Percentiles rank a stretch among this genome's conserved stretches.
These are phyloP conservation scores for Bidens hawaiensis DNA, from an alignment of 140 eudicot species.

Conservation along the genomic window DNA sequence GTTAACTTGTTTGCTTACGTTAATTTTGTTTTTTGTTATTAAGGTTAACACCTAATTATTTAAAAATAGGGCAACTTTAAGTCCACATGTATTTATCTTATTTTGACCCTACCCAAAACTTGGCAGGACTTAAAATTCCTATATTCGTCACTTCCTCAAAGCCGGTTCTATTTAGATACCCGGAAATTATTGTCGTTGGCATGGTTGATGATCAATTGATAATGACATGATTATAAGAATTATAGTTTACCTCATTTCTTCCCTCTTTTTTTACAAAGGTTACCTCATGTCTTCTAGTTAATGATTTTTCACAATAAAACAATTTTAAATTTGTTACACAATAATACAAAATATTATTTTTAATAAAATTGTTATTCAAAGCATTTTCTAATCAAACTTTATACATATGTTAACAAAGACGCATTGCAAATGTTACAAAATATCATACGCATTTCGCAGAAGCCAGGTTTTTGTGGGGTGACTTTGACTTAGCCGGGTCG, in stretches of 20 bases:
- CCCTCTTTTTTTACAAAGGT: not conserved
- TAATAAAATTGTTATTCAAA: not conserved
- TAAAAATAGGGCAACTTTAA: no score
- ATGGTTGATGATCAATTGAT: not conserved
- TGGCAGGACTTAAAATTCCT: not conserved
- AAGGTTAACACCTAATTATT: no score
- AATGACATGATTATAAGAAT: not conserved
- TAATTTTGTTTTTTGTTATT: no score
- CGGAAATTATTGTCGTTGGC: not conserved
- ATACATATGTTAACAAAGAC: not conserved
- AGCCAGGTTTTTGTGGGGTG: not conserved
- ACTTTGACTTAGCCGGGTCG: constrained; percentile 29
- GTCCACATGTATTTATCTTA: no score
- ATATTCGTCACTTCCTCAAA: no score
- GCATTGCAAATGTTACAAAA: not conserved
- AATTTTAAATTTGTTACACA: not conserved
- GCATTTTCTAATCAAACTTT: no score
- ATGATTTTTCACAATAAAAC: not conserved
- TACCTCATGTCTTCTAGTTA: not conserved
- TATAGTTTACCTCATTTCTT: not conserved
- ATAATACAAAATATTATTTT: not conserved
- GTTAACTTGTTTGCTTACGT: no score
- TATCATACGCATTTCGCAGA: constrained; percentile 5
- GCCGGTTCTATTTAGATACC: not conserved
- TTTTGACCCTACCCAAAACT: no score